Base-by-base conservation (phyloP, 2,329 filamentous ascomycete genomes). In the Fusarium zealandicum region DNA sequence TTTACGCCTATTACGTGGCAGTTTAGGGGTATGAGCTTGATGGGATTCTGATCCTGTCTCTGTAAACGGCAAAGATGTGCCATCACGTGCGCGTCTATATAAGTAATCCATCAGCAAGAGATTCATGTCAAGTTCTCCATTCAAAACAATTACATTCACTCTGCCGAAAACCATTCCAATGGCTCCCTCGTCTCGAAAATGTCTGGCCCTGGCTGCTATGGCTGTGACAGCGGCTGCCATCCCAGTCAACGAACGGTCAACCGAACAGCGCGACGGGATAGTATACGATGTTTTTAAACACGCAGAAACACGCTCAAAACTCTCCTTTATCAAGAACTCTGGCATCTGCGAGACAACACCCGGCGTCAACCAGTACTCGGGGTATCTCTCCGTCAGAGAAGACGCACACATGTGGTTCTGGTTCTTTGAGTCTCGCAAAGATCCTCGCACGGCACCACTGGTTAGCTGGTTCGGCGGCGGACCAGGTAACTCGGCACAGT, bases 321-420 rank as follows among this genome's bases (percentile, higher is more conserved):
- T 40, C 22, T 28, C 37, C 5, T 30, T 40, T 28, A 8, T 40
- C 37, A 40, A 40, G 6, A 40, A 40, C 22, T 40, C 37, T 3
- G 22, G 37, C 6, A 40, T 40, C 9, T 40, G 37, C 6, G 37
- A 40, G 22, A 40, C 37, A 16, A 40, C 37, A n/a, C 37, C 37
- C 1, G 37, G 37, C 9, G 37, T 40, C 11, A 28, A 40, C 22
- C 37, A 40, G 37, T 30, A 40, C 10, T 40, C 37, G 9, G 37
- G 37, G 13, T 40, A 40, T 6, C 3, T 40, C 3, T 40, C 37
- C 16, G 37, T 40, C n/a, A 14, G 38, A 2, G 38, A 40, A 30
- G 38, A 40, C 13, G 38, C 38, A n/a, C 28, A 40, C 14, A 40
- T 40, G 38, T 40, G 38, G 38, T 40, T 40, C 38, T 40, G 38